Base-by-base conservation (phyloP, 2,329 filamentous ascomycete genomes). In the Trichophyton mentagrophytes region DNA sequence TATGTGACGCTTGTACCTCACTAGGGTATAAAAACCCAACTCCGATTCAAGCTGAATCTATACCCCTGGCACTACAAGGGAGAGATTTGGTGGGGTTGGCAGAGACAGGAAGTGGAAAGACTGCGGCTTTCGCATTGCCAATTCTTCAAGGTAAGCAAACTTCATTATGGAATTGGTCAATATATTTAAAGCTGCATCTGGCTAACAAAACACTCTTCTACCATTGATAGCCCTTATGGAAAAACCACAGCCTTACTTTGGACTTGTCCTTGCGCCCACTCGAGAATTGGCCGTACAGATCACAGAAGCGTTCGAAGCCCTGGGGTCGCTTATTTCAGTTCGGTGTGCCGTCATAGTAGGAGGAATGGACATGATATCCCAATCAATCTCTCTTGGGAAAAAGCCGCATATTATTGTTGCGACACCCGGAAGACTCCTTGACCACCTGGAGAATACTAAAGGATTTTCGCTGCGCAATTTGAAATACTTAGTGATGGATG, bases 391-490 rank as follows among this genome's bases (percentile, higher is more conserved):
- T 0, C 82, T 99, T 0, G 90, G 88, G n/a, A 96, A 96, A 80
- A 92, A 92, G 68, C 93, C 93, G 6, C 93, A 99, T 69, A 86
- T 99, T 25, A 79, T 97, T 22, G 91, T 97, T 44, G 92, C 92
- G 0, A 96, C 92, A 0, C 92, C 92, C 0, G 92, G 91, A 59
- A 84, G 92, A 61, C 77, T 96, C 22, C 79, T 96, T 3, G 93
- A 97, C 69, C 93, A 99, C 68, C 78, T 97, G 7, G 90, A 97
- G 72, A 96, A 96, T 75, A 99, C 93, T 1, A 96, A 96, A 73
- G 92, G 93, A 9, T 97, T 99, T 75, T 91, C 87, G 1, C 77
- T 97, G 57, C 83, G 87, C 33, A 81, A 82, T 3, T 78, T 96
- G 42, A 91, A 91, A 69, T 96, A 92, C 70, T 79, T 97, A 2